These are phyloP conservation scores for Gaultheria prostrata DNA, from an alignment of 148 eudicot species.

Conservation along the genomic window DNA sequence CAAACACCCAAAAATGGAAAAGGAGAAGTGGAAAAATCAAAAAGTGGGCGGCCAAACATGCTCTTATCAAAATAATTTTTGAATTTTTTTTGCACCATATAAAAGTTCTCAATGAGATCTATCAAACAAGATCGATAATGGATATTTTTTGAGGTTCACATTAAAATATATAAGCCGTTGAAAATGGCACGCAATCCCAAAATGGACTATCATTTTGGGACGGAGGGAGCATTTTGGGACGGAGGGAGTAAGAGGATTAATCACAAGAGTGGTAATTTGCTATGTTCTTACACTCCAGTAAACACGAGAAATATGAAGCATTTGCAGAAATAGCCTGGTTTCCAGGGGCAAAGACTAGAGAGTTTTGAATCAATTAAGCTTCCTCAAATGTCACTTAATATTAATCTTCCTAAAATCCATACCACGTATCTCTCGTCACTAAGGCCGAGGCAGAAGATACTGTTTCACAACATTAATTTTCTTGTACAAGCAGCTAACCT, in stretches of 20 bases:
- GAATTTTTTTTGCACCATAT: too few species aligned
- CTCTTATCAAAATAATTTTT: too few species aligned
- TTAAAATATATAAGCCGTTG: too few species aligned
- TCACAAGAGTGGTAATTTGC: background rate
- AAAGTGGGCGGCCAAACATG: too few species aligned
- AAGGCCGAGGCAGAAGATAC: background rate
- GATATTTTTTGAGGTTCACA: too few species aligned
- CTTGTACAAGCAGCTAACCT: background rate
- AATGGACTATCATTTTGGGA: too few species aligned
- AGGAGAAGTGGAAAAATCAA: too few species aligned
- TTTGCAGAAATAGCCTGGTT: background rate
- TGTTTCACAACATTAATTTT: background rate
- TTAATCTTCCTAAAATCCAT: background rate
- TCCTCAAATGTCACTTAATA: background rate
- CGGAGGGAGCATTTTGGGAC: too few species aligned
- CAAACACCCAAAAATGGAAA: too few species aligned
- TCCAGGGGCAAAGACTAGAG: background rate
- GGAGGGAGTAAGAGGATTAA: background rate
- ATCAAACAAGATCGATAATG: too few species aligned
- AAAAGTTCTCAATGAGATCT: too few species aligned
- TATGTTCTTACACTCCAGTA: background rate
- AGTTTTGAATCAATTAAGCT: background rate
- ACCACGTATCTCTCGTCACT: background rate
- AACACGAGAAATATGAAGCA: background rate
- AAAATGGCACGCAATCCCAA: too few species aligned